Evolutionary conservation across 441 rosid species (phyloP).

Genomic region (Arabidopsis hybrid): DNA sequence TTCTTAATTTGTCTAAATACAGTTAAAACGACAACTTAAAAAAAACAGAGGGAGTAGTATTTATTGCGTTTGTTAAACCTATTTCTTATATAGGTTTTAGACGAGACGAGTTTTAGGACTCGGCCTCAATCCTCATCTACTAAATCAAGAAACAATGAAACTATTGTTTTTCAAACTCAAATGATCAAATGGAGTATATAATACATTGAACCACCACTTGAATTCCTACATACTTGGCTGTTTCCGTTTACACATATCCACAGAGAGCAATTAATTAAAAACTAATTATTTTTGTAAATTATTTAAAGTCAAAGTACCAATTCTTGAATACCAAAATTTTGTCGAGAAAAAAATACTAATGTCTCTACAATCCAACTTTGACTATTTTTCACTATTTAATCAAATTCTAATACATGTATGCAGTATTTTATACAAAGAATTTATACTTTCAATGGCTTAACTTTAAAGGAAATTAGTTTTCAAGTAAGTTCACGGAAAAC

Average conservation of each 20-base stretch:
- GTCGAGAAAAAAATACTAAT: neutral
- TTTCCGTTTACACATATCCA: neutral
- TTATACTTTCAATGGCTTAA: slow-evolving; percentile 13
- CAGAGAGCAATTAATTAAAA: neutral
- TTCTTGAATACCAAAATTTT: neutral
- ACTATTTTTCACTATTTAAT: neutral
- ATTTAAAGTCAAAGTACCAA: neutral
- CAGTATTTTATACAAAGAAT: neutral
- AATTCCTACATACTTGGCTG: neutral
- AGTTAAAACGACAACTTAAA: no score
- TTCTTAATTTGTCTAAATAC: no score
- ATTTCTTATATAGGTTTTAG: neutral
- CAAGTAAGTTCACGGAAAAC: slow-evolving; percentile 1
- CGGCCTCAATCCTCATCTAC: neutral
- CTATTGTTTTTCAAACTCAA: neutral
- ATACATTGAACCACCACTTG: no score
- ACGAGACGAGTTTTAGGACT: slow-evolving; percentile 18
- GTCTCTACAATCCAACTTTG: slow-evolving; percentile 22
- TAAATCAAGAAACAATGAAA: neutral
- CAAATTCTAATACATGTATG: neutral
- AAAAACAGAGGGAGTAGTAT: no score
- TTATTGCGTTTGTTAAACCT: neutral
- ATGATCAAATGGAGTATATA: neutral
- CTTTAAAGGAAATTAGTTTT: slow-evolving; percentile 1
- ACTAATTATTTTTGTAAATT: neutral